Evolutionary conservation across 495 filamentous ascomycete genomes (phyloP), one percentile per base, ranked within the genome.

Genomic region (Neurospora sp.): DNA sequence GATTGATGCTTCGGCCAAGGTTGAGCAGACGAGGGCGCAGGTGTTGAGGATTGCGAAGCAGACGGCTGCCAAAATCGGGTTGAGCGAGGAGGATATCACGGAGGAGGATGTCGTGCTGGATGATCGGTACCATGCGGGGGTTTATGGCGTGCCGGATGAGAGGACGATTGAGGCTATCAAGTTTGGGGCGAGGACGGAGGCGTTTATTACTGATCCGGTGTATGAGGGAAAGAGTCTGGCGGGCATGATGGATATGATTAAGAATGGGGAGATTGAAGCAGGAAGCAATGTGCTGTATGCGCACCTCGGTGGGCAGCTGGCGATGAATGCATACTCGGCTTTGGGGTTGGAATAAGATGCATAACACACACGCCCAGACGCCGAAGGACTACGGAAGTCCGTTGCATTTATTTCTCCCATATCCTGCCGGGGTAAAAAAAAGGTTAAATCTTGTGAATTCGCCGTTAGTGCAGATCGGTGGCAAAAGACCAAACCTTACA

Each of bases 211-310:
- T 10, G 90, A 91, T 77, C 89, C 89, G 0, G 90, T 92, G 3
- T 91, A 92, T 75, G 88, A 90, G 78, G 90, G 90, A 0, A 91
- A 91, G 84, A 90, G 86, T 73, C 79, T 92, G 74, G 88, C 89
- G 3, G 89, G 90, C 0, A 86, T 91, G 87, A 83, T 91, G 78
- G 87, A 89, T 76, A 79, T 91, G 85, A 86, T 91, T n/a, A 81
- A 80, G 39, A 84, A 82, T 60, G 89, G 85, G 6, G 87, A 88
- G 75, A 87, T 91, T 62, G 35, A 35, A 0, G 77, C 79, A 9
- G 88, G 85, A 0, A 85, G 83, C 46, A 91, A 88, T 79, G 85
- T 90, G 20, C 73, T 91, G 74, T 92, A 90, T 83, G 89, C 88
- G 27, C 89, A 92, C 79, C 77, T 90, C 1, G 90, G 90, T 11